Base-by-base conservation (phyloP, 371 early-diverging fungal species). In the Mortierella sp. region DNA sequence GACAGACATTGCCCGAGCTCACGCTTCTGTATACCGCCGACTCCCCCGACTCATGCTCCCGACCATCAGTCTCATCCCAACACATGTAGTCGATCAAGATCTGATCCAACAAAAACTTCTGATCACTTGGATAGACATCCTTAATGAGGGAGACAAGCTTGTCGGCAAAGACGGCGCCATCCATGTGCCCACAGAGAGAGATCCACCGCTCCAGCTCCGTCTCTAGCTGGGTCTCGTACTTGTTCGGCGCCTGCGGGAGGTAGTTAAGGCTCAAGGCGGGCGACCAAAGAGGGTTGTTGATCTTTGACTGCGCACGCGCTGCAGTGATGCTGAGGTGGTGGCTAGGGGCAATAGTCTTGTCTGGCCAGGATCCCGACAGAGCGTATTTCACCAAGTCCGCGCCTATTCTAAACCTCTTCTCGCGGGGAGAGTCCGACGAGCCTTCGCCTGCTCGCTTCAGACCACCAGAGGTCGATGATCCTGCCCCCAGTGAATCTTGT, bases 41-140 rank as follows among this genome's bases (percentile, higher is more conserved):
- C 55, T 66, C 66, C 5, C 39, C 68, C 4, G 29, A 16, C 24
- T 71, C 77, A 22, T 52, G 45, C 19, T 78, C 73, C 8, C 69
- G 55, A 7, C 71, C 75, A 13, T 55, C 68, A 8, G 61, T 74
- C 44, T 68, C 75, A 41, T 82, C 83, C 78, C 70, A 74, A 10
- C 71, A 77, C 78, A 82, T 78, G 48, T 44, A 74, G n/a, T 82
- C 83, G 44, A 82, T 70, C 70, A 77, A 45, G 26, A 78, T 67
- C 41, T 74, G 75, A 26, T 82, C 83, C 71, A 82, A 41, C 63
- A 82, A 31, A 50, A 82, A 82, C 72, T 82, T 82, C 72, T 82
- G 83, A 26, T 82, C 83, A 22, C 74, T 77, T 16, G 83, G 83
- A 53, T 82, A 82, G n/a, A 82, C 78, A n/a, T 78, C 71, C 43